Evolutionary conservation across 768 basidiomycete genomes (phyloP).

Genomic region (Auricularia sp.): DNA sequence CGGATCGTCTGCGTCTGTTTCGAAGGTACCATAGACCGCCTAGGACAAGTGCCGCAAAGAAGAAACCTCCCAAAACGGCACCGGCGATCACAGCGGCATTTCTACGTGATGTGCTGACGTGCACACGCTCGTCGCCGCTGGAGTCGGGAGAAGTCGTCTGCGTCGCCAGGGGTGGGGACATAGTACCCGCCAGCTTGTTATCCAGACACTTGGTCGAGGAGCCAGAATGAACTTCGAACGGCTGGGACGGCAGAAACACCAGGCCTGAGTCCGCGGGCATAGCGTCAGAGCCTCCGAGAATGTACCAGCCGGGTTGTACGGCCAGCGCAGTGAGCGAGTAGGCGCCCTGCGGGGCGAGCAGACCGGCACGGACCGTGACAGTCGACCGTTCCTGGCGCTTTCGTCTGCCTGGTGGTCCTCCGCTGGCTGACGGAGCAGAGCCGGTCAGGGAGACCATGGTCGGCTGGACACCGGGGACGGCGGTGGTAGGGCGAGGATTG

Average conservation of each 20-base stretch:
- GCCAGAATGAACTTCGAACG: background rate
- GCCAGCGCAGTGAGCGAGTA: background rate
- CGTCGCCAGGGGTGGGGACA: background rate
- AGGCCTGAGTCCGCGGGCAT: background rate
- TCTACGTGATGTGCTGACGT: background rate
- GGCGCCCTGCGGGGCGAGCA: background rate
- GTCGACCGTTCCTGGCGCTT: background rate
- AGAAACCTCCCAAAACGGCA: background rate
- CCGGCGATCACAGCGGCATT: background rate
- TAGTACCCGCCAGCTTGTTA: background rate
- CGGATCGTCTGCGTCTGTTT: background rate
- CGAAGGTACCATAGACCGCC: background rate
- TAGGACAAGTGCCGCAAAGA: background rate
- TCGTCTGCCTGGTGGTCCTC: background rate
- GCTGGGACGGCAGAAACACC: background rate
- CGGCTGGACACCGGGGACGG: background rate
- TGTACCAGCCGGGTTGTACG: background rate
- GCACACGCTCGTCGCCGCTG: background rate
- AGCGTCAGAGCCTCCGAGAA: background rate
- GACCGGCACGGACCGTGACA: background rate
- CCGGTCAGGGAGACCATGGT: background rate
- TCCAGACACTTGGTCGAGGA: background rate
- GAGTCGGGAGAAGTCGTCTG: background rate
- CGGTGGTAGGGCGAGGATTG: background rate
- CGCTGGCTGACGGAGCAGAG: background rate